Conservation (phyloP, 202 grass and related monocot genomes). For the Setaria italica region DNA sequence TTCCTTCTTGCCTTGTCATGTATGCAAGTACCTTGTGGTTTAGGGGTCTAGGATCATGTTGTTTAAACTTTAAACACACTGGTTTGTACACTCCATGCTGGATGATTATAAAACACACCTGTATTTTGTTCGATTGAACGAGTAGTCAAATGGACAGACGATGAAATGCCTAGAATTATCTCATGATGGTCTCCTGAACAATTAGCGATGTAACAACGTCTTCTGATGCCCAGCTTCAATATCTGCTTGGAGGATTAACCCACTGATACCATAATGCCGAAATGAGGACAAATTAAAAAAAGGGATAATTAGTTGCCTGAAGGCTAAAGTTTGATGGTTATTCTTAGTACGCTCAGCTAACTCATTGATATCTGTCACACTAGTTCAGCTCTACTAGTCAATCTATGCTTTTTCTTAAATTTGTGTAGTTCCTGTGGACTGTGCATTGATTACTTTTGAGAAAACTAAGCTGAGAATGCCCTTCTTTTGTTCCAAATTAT, state of each 20-base stretch:
- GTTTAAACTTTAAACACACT: background rate
- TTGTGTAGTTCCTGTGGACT: too few species aligned
- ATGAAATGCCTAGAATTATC: background rate
- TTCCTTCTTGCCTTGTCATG: background rate
- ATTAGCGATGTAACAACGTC: background rate
- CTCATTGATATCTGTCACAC: too few species aligned
- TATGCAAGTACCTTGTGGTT: background rate
- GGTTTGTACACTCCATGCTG: background rate
- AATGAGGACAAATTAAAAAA: too few species aligned
- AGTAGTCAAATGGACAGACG: background rate
- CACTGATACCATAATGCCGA: too few species aligned
- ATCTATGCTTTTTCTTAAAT: too few species aligned
- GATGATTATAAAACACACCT: background rate
- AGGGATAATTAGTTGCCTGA: too few species aligned
- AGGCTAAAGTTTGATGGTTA: too few species aligned
- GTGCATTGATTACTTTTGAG: too few species aligned
- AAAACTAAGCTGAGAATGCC: too few species aligned
- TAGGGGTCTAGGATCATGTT: background rate
- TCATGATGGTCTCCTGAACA: conserved; percentile 18
- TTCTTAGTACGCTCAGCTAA: too few species aligned
- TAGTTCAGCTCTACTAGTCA: too few species aligned
- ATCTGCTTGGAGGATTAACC: background rate
- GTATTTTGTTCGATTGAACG: background rate
- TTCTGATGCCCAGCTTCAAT: background rate
- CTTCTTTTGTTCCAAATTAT: too few species aligned